Conservation (phyloP, 2,329 filamentous ascomycete genomes). For the Colletotrichum zoysiae region DNA sequence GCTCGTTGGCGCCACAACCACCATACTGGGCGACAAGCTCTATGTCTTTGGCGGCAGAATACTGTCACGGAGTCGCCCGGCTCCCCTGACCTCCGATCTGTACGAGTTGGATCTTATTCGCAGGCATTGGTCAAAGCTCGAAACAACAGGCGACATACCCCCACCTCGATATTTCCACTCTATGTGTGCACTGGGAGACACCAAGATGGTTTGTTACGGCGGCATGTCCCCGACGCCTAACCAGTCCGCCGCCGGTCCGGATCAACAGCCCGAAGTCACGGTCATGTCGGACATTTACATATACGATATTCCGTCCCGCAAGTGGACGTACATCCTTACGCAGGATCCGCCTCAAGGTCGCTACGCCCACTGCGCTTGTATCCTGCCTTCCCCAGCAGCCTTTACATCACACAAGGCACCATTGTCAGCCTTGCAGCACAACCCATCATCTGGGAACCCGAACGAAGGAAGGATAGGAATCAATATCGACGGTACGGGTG, state of each 20-base stretch:
- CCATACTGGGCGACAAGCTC: constrained; percentile 92
- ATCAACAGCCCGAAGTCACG: constrained; percentile 85
- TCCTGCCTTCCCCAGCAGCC: constrained; percentile 86
- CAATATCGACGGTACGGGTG: constrained; percentile 89
- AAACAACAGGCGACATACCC: constrained; percentile 86
- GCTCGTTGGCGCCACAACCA: constrained; percentile 94
- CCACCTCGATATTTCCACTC: constrained; percentile 97
- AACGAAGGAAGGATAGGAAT: constrained; percentile 92
- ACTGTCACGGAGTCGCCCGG: constrained; percentile 83
- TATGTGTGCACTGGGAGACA: constrained; percentile 92
- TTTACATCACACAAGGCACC: constrained; percentile 89
- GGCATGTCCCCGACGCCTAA: constrained; percentile 89
- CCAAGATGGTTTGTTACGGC: constrained; percentile 96
- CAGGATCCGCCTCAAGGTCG: constrained; percentile 89
- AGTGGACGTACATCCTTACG: constrained; percentile 87
- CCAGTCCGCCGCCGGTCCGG: constrained; percentile 61
- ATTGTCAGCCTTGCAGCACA: constrained; percentile 88
- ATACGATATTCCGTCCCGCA: constrained; percentile 85
- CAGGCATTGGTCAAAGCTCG: constrained; percentile 92
- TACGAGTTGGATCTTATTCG: constrained; percentile 94
- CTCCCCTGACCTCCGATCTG: constrained; percentile 86
- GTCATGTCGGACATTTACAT: constrained; percentile 99
- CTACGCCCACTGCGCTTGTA: constrained; percentile 96
- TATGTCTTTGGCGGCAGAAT: constrained; percentile 96
- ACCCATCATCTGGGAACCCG: constrained; percentile 83